A percentile compares a stretch with the other conserved stretches of the same genome.
Evolutionary conservation across 306 rosid species (phyloP).

Genomic region (Vigna trinervia): DNA sequence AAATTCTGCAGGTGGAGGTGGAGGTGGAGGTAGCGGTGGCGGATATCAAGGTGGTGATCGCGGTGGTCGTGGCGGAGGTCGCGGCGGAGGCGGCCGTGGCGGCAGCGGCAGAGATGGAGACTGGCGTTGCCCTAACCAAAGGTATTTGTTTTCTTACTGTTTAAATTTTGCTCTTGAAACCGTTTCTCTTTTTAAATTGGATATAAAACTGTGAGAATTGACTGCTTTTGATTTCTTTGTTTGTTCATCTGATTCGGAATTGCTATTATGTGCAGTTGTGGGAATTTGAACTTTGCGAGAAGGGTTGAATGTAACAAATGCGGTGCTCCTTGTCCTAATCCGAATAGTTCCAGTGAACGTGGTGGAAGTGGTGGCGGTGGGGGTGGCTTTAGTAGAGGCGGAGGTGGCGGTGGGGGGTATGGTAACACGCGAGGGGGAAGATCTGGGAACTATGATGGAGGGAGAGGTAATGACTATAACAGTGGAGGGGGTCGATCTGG

Average conservation of each 20-base stretch:
- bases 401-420: slow-evolving; percentile 57
- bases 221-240: not conserved
- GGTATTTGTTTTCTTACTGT: slow-evolving; percentile 44
- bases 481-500: slow-evolving; percentile 68
- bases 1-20: slow-evolving; percentile 63
- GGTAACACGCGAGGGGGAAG: slow-evolving; percentile 43
- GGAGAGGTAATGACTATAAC: slow-evolving; percentile 30
- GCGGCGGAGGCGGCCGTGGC: slow-evolving; percentile 78
- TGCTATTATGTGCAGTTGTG: slow-evolving; percentile 71
- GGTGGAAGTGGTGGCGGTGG: slow-evolving; percentile 66
- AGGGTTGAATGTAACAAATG: slow-evolving; percentile 97
- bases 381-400: slow-evolving; percentile 47
- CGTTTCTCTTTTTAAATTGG: not conserved
- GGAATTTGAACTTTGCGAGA: slow-evolving; percentile 92
- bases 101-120: slow-evolving; percentile 98
- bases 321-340: slow-evolving; percentile 77
- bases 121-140: slow-evolving; percentile 94
- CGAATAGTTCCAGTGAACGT: slow-evolving; percentile 64
- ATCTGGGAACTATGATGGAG: slow-evolving; percentile 35
- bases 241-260: slow-evolving; percentile 29
- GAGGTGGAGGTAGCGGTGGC: slow-evolving; percentile 22
- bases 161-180: not conserved
- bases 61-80: slow-evolving; percentile 74
- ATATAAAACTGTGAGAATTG: not conserved
- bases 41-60: slow-evolving; percentile 91